Evolutionary conservation across 805 yeast species (phyloP), one percentile per base, ranked within the genome.

Genomic region (Lipomyces spencermartinsiae): DNA sequence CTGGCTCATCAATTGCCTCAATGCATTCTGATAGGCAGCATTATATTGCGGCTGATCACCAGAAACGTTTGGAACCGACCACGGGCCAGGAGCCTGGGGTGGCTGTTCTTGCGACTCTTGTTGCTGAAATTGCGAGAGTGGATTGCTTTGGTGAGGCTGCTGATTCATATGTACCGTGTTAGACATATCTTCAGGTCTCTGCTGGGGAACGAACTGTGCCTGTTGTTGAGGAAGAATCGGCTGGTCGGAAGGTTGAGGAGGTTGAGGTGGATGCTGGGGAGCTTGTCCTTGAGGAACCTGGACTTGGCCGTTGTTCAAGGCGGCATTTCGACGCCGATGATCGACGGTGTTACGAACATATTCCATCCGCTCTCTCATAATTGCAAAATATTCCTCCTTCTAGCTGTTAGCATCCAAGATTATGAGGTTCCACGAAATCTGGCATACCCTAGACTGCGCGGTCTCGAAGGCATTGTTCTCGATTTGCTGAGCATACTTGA

Each of bases 381-480:
- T 43, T 14, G 49, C 29, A 25, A 67, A 25, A 58, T 69, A 69
- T 12, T 69, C 72, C n/a, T 69, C 72, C 72, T 69, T 58, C 56
- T 25, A 9, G 14, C 4, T 14, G n/a, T 43, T 43, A 43, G 49
- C 49, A 43, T 43, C 22, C 6, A 16, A 7, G 16, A 39, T 39
- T 14, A 43, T 16, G 49, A 43, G 6, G n/a, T 16, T 16, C n/a
- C 9, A 14, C 29, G 29, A 25, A n/a, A 9, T 5, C 7, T 37
- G 56, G 51, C 14, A 46, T 55, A 31, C 72, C 59, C 63, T 67
- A n/a, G 72, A 51, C 35, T 59, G 43, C 8, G 68, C 72, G 35
- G 58, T 51, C n/a, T 61, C 58, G 34, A 61, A 69, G n/a, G 72
- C 72, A 51, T 67, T 64, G n/a, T 57, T 54, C 64, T 69, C 72